Evolutionary conservation across 345 rosid genomes (phyloP), one percentile per base, ranked within the genome.

Genomic region (Sisymbrium altissimum): DNA sequence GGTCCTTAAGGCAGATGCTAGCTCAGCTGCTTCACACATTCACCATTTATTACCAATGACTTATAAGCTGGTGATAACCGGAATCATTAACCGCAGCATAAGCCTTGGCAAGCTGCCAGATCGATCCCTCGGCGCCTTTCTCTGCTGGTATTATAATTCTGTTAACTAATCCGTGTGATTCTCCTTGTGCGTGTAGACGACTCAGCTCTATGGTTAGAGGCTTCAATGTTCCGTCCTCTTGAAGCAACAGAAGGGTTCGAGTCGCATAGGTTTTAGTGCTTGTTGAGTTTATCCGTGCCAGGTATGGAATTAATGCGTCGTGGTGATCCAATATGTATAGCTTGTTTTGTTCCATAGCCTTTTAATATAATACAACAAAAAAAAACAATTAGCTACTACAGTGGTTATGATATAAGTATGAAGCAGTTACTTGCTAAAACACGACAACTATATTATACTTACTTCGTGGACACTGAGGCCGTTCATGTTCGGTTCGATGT

Each of bases 91-190:
- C 92, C 18, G 91, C 90, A 3, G 78, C 95, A 13, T 93, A 93
- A 70, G 98, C 97, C 79, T 93, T 91, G 33, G 97, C 97, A 50
- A 93, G 86, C 69, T 91, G 91, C 98, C 98, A 93, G 44, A 93
- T 70, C 0, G 90, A 81, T 61, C 86, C 86, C 70, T 82, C 89
- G 3, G 86, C 72, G 0, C 90, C 95, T 2, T 79, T 21, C 49
- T 84, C 85, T 33, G 86, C 88, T 1, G 96, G 96, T 33, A 85
- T 91, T 75, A 85, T 91, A 69, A 93, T 81, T 77, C 80, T 86
- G 84, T 88, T 91, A 41, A 83, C 87, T 0, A 92, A 81, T 52
- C 96, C 98, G 13, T 85, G 88, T 32, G 33, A 35, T 66, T 86
- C 84, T 0, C 96, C 91, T 76, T 91, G 96, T 49, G 91, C 77